Evolutionary conservation across 345 rosid genomes (phyloP).

Genomic region (Hevea brasiliensis): DNA sequence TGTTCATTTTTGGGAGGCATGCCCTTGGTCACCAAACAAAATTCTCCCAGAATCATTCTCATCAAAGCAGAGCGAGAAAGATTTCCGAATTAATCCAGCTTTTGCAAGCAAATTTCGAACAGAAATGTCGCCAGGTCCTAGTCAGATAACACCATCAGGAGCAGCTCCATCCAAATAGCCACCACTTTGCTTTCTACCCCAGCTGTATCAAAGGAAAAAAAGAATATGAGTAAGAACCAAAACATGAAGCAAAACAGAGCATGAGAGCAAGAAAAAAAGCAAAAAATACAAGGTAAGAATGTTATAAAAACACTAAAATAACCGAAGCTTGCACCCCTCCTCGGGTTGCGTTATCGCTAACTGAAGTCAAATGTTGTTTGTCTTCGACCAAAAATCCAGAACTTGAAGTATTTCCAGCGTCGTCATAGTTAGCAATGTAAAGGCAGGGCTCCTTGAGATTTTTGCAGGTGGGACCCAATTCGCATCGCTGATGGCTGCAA

Average conservation of each 20-base stretch:
- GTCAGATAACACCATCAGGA: conserved; percentile 24
- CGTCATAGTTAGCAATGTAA: conserved; percentile 22
- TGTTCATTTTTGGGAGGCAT: conserved; percentile 24
- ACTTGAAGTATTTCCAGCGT: conserved; percentile 24
- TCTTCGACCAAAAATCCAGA: conserved; percentile 24
- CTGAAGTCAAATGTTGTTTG: conserved; percentile 15
- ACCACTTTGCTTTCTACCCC: conserved; percentile 27
- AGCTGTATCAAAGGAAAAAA: conserved; percentile 3
- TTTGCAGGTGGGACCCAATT: conserved; percentile 20
- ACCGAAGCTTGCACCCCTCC: conserved; percentile 15
- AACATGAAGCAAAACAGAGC: not conserved
- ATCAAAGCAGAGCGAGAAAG: conserved; percentile 31
- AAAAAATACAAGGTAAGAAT: not conserved
- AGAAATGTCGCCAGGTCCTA: conserved; percentile 21
- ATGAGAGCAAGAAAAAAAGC: too few species aligned
- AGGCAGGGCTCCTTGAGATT: conserved; percentile 31
- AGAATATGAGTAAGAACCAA: not conserved
- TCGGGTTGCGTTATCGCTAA: not conserved
- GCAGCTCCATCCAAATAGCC: conserved; percentile 27
- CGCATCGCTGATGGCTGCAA: conserved; percentile 30
- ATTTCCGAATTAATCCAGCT: conserved; percentile 21
- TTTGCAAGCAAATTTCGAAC: conserved; percentile 17
- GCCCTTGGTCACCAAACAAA: conserved; percentile 32
- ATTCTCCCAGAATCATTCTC: conserved; percentile 31
- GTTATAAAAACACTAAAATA: conserved; percentile 10